Conservation (phyloP, 1,284 basidiomycete genomes). For the Ceratobasidium sp. region DNA sequence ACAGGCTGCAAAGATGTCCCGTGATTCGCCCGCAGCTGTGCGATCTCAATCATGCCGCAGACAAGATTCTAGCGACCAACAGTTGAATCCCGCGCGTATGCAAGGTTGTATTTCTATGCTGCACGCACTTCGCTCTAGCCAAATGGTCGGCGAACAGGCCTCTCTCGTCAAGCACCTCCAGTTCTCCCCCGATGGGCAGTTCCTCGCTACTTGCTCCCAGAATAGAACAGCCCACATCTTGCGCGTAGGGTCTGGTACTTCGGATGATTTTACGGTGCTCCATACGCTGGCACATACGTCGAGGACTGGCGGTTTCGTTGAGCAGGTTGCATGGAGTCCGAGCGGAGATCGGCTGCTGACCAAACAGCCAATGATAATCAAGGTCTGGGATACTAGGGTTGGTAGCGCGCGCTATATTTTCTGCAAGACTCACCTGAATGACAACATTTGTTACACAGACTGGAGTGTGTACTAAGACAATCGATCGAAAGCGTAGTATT, state of each 20-base stretch:
- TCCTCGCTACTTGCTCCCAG: conserved; percentile 26
- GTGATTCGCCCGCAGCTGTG: background rate
- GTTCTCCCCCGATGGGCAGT: conserved; percentile 39
- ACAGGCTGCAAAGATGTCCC: conserved; percentile 13
- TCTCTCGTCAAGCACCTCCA: conserved; percentile 34
- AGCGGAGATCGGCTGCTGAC: conserved; percentile 43
- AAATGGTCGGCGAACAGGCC: conserved; percentile 8
- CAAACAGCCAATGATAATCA: conserved; percentile 63
- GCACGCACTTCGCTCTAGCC: conserved; percentile 8
- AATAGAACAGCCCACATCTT: conserved; percentile 35
- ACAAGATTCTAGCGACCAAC: conserved; percentile 26
- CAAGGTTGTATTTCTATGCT: conserved; percentile 15
- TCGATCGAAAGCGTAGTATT: conserved; percentile 76
- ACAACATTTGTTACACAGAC: conserved; percentile 59
- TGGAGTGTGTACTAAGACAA: conserved; percentile 76
- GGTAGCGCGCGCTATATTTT: background rate
- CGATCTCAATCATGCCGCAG: conserved; percentile 23
- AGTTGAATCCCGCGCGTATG: background rate
- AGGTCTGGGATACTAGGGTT: conserved; percentile 71
- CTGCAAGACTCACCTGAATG: conserved; percentile 63
- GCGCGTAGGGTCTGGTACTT: conserved; percentile 5
- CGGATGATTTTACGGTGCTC: background rate
- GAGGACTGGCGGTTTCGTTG: conserved; percentile 69
- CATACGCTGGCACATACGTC: conserved; percentile 34
- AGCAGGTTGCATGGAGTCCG: conserved; percentile 75